Evolutionary conservation across 495 filamentous ascomycete species (phyloP).

Genomic region (Daldinia childiae): DNA sequence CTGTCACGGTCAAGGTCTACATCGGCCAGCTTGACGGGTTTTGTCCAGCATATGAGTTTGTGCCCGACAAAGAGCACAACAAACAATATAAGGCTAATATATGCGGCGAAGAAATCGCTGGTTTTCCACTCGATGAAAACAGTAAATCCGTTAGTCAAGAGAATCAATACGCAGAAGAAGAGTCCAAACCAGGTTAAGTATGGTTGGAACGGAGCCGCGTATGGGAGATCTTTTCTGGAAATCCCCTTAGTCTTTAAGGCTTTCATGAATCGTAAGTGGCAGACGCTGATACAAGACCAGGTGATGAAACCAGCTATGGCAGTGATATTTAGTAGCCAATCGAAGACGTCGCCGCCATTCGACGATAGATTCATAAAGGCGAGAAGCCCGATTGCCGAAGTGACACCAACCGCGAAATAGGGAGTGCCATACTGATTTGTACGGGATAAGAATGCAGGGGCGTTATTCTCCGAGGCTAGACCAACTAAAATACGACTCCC

Average conservation of each 20-base stretch:
- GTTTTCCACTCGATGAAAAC: conserved; percentile 70
- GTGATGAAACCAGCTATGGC: conserved; percentile 74
- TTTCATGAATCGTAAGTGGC: conserved; percentile 69
- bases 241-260: conserved; percentile 67
- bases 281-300: conserved; percentile 68
- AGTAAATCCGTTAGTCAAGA: conserved; percentile 75
- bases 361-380: conserved; percentile 64
- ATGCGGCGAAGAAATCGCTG: conserved; percentile 67
- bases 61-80: conserved; percentile 66
- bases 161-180: conserved; percentile 71
- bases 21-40: conserved; percentile 37
- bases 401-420: conserved; percentile 51
- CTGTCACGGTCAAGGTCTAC: conserved; percentile 46
- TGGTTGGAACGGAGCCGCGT: conserved; percentile 66
- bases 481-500: conserved; percentile 72
- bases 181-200: conserved; percentile 68
- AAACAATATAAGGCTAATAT: conserved; percentile 70
- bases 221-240: conserved; percentile 62
- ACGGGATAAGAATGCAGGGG: conserved; percentile 58
- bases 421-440: conserved; percentile 57
- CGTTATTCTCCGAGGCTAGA: conserved; percentile 68
- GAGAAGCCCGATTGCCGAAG: conserved; percentile 59
- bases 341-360: conserved; percentile 64
- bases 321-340: conserved; percentile 67
- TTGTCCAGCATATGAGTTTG: conserved; percentile 56